phyloP scores from a whole-genome alignment of 2,329 filamentous ascomycete species.

The Pleoardoris graminearum region DNA sequence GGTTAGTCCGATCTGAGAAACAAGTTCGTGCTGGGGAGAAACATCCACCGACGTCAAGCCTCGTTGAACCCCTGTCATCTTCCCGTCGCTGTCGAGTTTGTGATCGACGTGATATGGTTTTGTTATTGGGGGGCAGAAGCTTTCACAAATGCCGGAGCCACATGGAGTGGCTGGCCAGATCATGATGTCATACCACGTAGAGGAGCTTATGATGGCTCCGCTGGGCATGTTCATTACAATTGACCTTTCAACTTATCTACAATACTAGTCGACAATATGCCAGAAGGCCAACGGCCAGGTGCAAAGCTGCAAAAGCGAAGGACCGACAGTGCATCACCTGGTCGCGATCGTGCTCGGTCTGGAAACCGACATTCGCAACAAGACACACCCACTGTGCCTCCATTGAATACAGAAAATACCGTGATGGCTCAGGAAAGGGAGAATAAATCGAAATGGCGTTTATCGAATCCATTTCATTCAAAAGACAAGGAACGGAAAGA shows the following conservation, averaged over 20 bases:
- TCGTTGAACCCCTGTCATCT: not conserved
- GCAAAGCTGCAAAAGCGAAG: not conserved
- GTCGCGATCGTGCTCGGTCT: not conserved
- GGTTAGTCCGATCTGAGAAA: not conserved
- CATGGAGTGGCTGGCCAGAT: not conserved
- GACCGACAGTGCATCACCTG: conserved; percentile 1
- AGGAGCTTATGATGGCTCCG: not conserved
- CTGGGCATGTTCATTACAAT: not conserved
- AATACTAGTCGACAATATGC: not conserved
- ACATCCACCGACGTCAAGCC: conserved; percentile 4
- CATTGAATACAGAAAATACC: conserved; percentile 11
- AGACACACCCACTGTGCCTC: conserved; percentile 17
- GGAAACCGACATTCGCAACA: conserved; percentile 3
- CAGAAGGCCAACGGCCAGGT: conserved; percentile 2
- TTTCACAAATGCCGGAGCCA: not conserved
- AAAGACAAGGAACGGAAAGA: conserved; percentile 38
- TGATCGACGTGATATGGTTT: not conserved
- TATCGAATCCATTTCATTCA: conserved; percentile 43
- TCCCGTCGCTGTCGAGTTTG: not conserved
- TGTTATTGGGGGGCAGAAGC: not conserved
- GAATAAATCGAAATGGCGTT: conserved; percentile 43
- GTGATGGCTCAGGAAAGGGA: conserved; percentile 33
- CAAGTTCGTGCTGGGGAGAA: not conserved
- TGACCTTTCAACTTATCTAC: not conserved
- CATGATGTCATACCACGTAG: conserved; percentile 3